Base-by-base conservation (phyloP, 495 filamentous ascomycete species). In the Penicillium lividum region DNA sequence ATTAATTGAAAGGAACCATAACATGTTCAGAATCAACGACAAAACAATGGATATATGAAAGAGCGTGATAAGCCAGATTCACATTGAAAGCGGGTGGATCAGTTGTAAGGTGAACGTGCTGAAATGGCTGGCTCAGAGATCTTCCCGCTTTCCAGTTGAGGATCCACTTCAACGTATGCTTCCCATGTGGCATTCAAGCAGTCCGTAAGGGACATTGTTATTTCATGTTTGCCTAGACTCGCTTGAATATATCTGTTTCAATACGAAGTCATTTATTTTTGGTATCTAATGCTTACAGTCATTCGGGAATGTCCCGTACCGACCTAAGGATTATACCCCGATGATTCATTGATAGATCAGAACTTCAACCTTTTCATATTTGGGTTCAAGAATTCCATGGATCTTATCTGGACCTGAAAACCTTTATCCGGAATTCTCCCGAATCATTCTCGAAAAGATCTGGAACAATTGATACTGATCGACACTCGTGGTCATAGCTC, bases 111-210 rank as follows among this genome's bases (percentile, higher is more conserved):
- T 53, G 49, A 75, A 75, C 72, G 72, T 75, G 72, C 64, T 52
- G 40, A 64, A 70, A 75, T 69, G 70, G 68, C 61, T 73, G 72
- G 72, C 66, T 67, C 58, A 53, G 45, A 67, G 54, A 62, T 56
- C 56, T 33, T 58, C 63, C 53, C 34, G 40, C 8, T 18, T 5
- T 10, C 5, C 3, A 1, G 22, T 1, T 9, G 33, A 36, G 55
- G 60, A 50, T 59, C 57, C 60, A 59, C 53, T 33, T 43, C 52
- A 62, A 50, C 59, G 54, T 27, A 43, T 55, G 50, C 29, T 25
- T 66, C 51, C 67, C 67, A 69, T 69, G 64, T 69, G 67, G 64
- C 57, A 44, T 53, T 56, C 40, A 31, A 31, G 34, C 34, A 11
- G 4, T 55, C 42, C 51, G 42, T 54, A 53, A 27, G 47, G 56